phyloP scores from a whole-genome alignment of 1,284 basidiomycete species.

The Thecaphora thlaspeos region DNA sequence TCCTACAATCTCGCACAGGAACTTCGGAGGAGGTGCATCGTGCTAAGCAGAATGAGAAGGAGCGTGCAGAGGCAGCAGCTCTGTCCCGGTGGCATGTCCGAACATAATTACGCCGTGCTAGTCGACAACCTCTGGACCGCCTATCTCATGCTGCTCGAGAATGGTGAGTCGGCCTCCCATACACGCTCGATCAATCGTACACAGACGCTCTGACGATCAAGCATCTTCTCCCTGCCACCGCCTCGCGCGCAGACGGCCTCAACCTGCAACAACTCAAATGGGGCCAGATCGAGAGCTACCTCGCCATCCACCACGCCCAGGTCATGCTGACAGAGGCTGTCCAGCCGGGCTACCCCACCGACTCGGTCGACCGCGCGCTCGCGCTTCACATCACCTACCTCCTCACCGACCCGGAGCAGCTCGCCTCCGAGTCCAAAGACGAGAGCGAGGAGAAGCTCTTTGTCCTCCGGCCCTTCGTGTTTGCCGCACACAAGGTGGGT shows the following conservation, averaged over 20 bases:
- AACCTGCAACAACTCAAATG: conserved; percentile 40
- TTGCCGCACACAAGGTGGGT: conserved; percentile 62
- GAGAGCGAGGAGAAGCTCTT: conserved; percentile 63
- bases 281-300: conserved; percentile 37
- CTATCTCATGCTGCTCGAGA: conserved; percentile 49
- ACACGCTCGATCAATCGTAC: too few species aligned
- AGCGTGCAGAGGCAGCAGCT: conserved; percentile 7
- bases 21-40: conserved; percentile 31
- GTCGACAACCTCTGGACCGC: conserved; percentile 45
- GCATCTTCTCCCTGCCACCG: background rate
- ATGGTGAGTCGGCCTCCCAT: too few species aligned
- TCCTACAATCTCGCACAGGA: conserved; percentile 34
- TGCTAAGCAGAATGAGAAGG: conserved; percentile 41
- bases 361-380: conserved; percentile 58
- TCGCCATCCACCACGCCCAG: conserved; percentile 49
- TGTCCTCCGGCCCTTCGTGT: conserved; percentile 63
- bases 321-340: conserved; percentile 57
- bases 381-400: conserved; percentile 61
- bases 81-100: background rate
- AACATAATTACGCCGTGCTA: background rate
- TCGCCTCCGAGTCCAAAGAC: conserved; percentile 54
- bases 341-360: conserved; percentile 58
- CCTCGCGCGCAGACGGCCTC: conserved; percentile 22
- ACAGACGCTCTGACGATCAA: too few species aligned
- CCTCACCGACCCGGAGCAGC: conserved; percentile 52